Conservation (phyloP, 1,284 basidiomycete genomes). For the Malassezia dermatis region DNA sequence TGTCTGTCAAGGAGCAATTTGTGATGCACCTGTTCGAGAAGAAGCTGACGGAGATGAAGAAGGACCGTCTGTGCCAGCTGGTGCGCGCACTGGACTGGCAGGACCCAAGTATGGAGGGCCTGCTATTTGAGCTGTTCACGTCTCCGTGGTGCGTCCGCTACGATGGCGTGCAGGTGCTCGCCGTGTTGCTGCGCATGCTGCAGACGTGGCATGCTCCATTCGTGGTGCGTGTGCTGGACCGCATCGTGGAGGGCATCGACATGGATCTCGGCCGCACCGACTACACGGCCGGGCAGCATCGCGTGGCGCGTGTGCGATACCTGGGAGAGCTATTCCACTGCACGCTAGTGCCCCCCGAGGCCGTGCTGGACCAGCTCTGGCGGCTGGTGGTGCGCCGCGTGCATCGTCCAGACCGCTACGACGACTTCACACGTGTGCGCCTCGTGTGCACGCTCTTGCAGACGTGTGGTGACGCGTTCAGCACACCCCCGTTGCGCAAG, state of each 20-base stretch:
- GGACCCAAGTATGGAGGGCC: conserved; percentile 53
- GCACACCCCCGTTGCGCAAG: conserved; percentile 51
- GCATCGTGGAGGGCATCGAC: conserved; percentile 82
- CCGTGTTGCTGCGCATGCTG: conserved; percentile 84
- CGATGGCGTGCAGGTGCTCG: conserved; percentile 76
- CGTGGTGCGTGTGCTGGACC: conserved; percentile 76
- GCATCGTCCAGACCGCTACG: conserved; percentile 71
- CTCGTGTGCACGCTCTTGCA: conserved; percentile 84
- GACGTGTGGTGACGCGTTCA: conserved; percentile 95
- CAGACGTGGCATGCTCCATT: conserved; percentile 85
- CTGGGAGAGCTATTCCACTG: conserved; percentile 96
- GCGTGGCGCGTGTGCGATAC: conserved; percentile 82
- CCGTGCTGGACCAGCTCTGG: conserved; percentile 92
- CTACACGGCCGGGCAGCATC: conserved; percentile 86
- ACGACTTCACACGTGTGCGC: conserved; percentile 90
- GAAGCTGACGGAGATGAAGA: conserved; percentile 74
- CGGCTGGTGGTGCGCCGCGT: conserved; percentile 88
- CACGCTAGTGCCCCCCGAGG: conserved; percentile 72
- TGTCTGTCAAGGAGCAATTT: conserved; percentile 80
- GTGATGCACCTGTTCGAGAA: conserved; percentile 86
- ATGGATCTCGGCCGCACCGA: conserved; percentile 77
- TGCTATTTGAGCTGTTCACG: conserved; percentile 68
- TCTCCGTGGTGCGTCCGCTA: conserved; percentile 96
- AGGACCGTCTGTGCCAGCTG: conserved; percentile 83
- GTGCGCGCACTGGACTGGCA: conserved; percentile 92